These are phyloP conservation scores for Diaporthe sp. DNA, from an alignment of 2,329 filamentous ascomycete species.

Conservation along the genomic window DNA sequence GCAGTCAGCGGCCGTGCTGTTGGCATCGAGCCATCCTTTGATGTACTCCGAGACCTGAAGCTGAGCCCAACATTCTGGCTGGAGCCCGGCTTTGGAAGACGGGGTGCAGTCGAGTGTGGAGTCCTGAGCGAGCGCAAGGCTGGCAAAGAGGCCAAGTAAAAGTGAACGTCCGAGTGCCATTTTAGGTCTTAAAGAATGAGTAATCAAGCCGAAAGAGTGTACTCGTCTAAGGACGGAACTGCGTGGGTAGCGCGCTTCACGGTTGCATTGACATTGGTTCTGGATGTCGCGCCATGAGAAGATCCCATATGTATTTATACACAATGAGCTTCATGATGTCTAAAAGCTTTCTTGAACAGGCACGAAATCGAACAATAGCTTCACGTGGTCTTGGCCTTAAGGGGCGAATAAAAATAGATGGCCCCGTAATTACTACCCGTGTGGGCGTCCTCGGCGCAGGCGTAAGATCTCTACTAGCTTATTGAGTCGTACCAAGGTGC, in stretches of 20 bases:
- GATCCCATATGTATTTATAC: neutral
- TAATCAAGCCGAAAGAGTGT: neutral
- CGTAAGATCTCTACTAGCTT: constrained; percentile 1
- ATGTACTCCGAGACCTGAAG: constrained; percentile 46
- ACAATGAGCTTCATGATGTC: neutral
- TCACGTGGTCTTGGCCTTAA: neutral
- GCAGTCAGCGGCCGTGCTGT: constrained; percentile 47
- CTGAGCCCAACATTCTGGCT: constrained; percentile 45
- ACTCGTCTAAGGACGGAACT: neutral
- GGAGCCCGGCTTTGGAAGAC: constrained; percentile 40
- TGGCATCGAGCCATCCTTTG: constrained; percentile 46
- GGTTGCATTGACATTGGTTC: neutral
- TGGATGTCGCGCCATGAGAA: neutral
- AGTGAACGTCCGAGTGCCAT: neutral
- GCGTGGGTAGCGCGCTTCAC: neutral
- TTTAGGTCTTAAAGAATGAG: neutral
- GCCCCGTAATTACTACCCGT: neutral
- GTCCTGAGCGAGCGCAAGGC: neutral
- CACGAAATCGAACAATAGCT: neutral
- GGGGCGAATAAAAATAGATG: neutral
- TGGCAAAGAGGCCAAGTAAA: constrained; percentile 3
- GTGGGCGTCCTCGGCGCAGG: neutral
- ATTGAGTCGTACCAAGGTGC: neutral
- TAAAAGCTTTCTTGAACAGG: too few relatives aligned
- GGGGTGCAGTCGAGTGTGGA: constrained; percentile 2